Conservation (phyloP, 352 stramenopile genomes). For the Phytophthora pseudosyringae region DNA sequence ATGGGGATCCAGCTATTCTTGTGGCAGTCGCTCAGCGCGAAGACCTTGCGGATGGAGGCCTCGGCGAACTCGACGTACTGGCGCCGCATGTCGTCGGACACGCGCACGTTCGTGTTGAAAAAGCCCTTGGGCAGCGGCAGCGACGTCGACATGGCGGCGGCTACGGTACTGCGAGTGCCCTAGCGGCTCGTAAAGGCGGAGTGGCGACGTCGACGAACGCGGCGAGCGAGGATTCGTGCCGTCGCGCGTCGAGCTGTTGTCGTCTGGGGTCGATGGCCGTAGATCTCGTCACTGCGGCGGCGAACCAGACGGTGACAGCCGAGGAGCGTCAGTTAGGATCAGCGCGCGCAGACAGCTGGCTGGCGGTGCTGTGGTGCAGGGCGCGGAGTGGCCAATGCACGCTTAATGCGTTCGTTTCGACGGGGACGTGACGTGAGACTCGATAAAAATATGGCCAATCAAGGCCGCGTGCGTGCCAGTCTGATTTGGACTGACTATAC, state of each 20-base stretch:
- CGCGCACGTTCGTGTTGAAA: conserved; percentile 69
- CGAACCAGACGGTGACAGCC: conserved; percentile 20
- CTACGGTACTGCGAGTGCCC: conserved; percentile 11
- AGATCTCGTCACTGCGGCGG: conserved; percentile 31
- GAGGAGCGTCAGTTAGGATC: conserved; percentile 12
- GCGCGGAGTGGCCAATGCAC: conserved; percentile 21
- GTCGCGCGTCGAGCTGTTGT: conserved; percentile 35
- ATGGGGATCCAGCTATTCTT: conserved; percentile 88
- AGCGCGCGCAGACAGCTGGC: conserved; percentile 16
- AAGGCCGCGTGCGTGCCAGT: conserved; percentile 6
- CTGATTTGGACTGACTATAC: conserved; percentile 35
- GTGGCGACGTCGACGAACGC: conserved; percentile 23
- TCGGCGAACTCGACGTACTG: conserved; percentile 86
- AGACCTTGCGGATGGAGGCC: conserved; percentile 84
- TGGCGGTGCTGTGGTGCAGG: neutral
- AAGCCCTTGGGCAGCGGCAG: conserved; percentile 78
- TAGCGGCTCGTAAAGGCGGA: conserved; percentile 24
- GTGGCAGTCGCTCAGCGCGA: conserved; percentile 81
- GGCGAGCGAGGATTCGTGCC: conserved; percentile 22
- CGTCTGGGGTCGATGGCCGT: conserved; percentile 22
- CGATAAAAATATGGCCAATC: conserved; percentile 28
- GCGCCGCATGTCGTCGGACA: conserved; percentile 73
- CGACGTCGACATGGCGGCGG: conserved; percentile 51
- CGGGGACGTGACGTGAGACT: conserved; percentile 1
- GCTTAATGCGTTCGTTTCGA: neutral